Evolutionary conservation across 306 rosid genomes (phyloP).

Genomic region (Cicer yamashitae): DNA sequence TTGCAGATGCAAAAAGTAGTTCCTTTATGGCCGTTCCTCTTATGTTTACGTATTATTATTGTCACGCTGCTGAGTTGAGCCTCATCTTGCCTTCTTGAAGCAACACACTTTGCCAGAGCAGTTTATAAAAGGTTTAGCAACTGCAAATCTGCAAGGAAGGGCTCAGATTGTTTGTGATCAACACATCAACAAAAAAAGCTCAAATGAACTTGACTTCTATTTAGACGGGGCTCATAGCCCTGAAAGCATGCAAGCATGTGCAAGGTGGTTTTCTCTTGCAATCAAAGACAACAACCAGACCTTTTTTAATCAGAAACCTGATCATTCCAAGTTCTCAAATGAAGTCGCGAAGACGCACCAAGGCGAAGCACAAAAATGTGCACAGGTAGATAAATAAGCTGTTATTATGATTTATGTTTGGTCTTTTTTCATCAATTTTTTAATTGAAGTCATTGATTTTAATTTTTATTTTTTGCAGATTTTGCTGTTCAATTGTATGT

Average conservation of each 20-base stretch:
- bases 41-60: constrained; percentile 11
- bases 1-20: constrained; percentile 44
- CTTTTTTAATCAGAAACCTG: constrained; percentile 50
- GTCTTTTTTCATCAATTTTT: constrained; percentile 38
- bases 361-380: constrained; percentile 51
- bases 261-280: constrained; percentile 82
- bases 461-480: constrained; percentile 57
- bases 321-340: constrained; percentile 51
- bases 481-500: constrained; percentile 92
- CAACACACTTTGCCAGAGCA: constrained; percentile 78
- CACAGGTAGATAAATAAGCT: constrained; percentile 63
- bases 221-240: constrained; percentile 99
- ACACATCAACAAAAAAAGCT: constrained; percentile 50
- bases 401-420: constrained; percentile 29
- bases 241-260: constrained; percentile 91
- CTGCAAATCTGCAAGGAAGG: constrained; percentile 90
- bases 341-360: constrained; percentile 47
- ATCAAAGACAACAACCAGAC: constrained; percentile 55
- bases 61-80: constrained; percentile 40
- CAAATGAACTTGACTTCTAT: constrained; percentile 74
- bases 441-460: constrained; percentile 33
- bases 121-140: constrained; percentile 75
- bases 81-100: constrained; percentile 47
- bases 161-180: constrained; percentile 86
- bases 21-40: constrained; percentile 28